Conservation (phyloP, 176 grass and related monocot genomes). For the Juncus inflexus region DNA sequence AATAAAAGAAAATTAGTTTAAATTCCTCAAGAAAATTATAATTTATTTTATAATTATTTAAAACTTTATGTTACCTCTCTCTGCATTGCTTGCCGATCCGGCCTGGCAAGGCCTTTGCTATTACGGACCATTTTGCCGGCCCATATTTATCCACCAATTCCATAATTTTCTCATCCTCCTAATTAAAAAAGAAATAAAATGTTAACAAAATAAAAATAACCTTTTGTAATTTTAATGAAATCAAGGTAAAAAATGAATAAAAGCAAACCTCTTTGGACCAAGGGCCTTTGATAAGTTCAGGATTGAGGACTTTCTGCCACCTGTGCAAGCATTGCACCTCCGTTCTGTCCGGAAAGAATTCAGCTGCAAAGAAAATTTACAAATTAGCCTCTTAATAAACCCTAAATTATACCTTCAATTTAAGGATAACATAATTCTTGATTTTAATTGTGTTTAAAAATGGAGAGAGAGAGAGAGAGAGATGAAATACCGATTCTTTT, state of each 20-base stretch:
- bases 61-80: slow-evolving; percentile 62
- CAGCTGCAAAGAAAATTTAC: slow-evolving; percentile 46
- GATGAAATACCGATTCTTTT: slow-evolving; percentile 86
- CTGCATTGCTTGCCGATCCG: slow-evolving; percentile 98
- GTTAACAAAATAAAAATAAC: not conserved
- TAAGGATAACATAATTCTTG: too few species aligned
- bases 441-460: too few species aligned
- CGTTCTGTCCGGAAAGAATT: slow-evolving; percentile 81
- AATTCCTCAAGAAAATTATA: too few species aligned
- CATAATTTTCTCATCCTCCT: slow-evolving; percentile 95
- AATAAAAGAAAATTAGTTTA: too few species aligned
- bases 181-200: slow-evolving; percentile 32
- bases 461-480: slow-evolving; percentile 11
- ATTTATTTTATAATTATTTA: slow-evolving; percentile 1
- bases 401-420: too few species aligned
- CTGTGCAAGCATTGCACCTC: slow-evolving; percentile 98
- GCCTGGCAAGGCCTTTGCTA: slow-evolving; percentile 83
- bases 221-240: slow-evolving; percentile 13
- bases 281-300: slow-evolving; percentile 96
- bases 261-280: slow-evolving; percentile 85
- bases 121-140: slow-evolving; percentile 94
- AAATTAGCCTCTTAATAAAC: slow-evolving; percentile 9
- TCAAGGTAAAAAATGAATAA: slow-evolving; percentile 10
- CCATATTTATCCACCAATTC: slow-evolving; percentile 82
- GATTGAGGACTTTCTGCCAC: slow-evolving; percentile 99